Base-by-base conservation (phyloP, 1,284 basidiomycete species). In the Ceratobasidium sp. region DNA sequence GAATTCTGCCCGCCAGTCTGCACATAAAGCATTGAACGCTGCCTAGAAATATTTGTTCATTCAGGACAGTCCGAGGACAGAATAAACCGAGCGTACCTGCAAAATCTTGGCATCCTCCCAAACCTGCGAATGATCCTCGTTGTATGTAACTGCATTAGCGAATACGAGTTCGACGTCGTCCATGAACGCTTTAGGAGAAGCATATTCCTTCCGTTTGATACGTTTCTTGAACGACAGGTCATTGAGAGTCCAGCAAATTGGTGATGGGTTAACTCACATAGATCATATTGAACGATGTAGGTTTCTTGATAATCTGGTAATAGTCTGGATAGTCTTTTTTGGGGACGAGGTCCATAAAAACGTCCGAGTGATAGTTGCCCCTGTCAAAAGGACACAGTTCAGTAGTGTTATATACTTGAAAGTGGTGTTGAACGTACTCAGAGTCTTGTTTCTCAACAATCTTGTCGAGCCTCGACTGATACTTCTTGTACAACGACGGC, bases 101-200 rank as follows among this genome's bases (percentile, higher is more conserved):
- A 94, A 83, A 9, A 82, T 79, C 26, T 84, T 78, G 16, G 92
- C 91, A 78, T 92, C 91, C 76, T 92, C 87, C 89, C 90, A 93
- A 46, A 94, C 91, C 70, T 81, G 84, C 26, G 89, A 92, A 77
- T 90, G 86, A 28, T 94, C 92, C 76, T 87, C 87, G 76, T 94
- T 94, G 82, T 93, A 94, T 64, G 86, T 82, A 80, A 94, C 85
- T 2, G 96, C 96, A 80, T 98, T 98, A n/a, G 88, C 87, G 82
- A 96, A 97, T 57, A 98, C 91, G 52, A 95, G 87, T 78, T 96
- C 94, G 7, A 96, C 90, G 76, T 98, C 96, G 35, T 88, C 87
- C 64, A 91, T 91, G 79, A 96, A 95, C 46, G 92, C 89, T 4
- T 87, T 83, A 1, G 88, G 82, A 0, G 85, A 85, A 35, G 79